Evolutionary conservation across 371 early-diverging fungal species (phyloP).

Genomic region (Mycotypha africana): DNA sequence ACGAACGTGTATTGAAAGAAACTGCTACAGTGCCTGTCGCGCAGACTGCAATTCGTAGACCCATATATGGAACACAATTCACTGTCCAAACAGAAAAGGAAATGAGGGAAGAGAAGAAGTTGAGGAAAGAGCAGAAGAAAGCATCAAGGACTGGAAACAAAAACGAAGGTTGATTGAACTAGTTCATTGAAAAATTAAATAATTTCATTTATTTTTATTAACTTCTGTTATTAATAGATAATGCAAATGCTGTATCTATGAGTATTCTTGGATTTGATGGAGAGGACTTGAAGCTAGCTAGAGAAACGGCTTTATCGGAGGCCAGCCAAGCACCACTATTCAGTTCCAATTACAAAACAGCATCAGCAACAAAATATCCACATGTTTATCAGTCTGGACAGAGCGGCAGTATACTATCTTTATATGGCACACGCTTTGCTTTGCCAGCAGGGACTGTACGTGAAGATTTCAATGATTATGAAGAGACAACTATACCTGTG

Average conservation of each 20-base stretch:
- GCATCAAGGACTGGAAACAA: constrained; percentile 21
- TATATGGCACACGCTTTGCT: constrained; percentile 63
- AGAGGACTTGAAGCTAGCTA: constrained; percentile 41
- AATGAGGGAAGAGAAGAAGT: constrained; percentile 52
- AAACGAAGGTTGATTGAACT: constrained; percentile 14
- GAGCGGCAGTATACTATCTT: constrained; percentile 45
- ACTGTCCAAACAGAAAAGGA: constrained; percentile 73
- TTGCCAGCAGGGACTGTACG: constrained; percentile 69
- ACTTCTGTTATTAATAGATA: constrained; percentile 19
- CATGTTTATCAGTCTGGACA: constrained; percentile 56
- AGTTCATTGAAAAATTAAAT: no score
- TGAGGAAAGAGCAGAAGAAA: constrained; percentile 69
- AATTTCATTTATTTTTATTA: neutral
- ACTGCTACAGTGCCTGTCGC: constrained; percentile 3
- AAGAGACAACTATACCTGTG: constrained; percentile 78
- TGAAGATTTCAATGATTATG: constrained; percentile 64
- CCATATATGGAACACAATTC: constrained; percentile 60
- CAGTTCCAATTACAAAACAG: constrained; percentile 31
- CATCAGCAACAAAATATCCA: constrained; percentile 39
- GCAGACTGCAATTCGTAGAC: constrained; percentile 15
- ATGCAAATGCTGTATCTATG: constrained; percentile 46
- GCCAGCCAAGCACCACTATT: constrained; percentile 35
- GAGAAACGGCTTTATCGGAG: constrained; percentile 47
- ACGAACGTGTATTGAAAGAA: constrained; percentile 11
- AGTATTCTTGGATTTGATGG: constrained; percentile 53